Evolutionary conservation across 2,329 filamentous ascomycete genomes (phyloP).

Genomic region (Colletotrichum kahawae): DNA sequence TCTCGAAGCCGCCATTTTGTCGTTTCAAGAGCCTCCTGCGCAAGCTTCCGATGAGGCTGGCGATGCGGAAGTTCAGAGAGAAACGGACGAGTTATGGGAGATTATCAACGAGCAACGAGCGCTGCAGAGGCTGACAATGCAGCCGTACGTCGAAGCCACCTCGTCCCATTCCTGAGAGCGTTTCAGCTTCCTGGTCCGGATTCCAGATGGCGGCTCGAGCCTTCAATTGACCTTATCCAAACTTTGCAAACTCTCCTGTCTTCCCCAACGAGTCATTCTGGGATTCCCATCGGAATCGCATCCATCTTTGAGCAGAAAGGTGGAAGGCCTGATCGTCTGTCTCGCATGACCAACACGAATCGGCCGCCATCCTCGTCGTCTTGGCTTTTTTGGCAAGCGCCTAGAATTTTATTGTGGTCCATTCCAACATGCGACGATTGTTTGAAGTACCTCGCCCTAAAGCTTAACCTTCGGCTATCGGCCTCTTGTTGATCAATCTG

Average conservation of each 20-base stretch:
- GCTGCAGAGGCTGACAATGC: conserved; percentile 37
- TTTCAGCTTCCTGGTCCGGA: conserved; percentile 7
- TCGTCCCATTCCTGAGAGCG: conserved; percentile 13
- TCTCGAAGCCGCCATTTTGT: conserved; percentile 55
- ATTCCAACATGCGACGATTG: conserved; percentile 4
- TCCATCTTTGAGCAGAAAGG: background rate
- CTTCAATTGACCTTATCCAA: conserved; percentile 22
- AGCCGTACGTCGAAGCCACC: conserved; percentile 32
- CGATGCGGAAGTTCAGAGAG: conserved; percentile 23
- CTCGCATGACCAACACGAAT: conserved; percentile 17
- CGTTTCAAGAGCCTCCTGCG: conserved; percentile 40
- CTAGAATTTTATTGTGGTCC: background rate
- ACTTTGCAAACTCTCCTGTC: background rate
- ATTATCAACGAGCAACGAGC: conserved; percentile 42
- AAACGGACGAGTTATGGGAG: conserved; percentile 43
- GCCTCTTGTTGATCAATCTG: background rate
- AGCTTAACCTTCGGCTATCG: conserved; percentile 15
- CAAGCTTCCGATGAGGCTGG: conserved; percentile 30
- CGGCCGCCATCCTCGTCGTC: background rate
- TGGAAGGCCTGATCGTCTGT: background rate
- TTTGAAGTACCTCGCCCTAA: conserved; percentile 6
- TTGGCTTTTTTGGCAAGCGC: background rate
- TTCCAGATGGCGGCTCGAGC: conserved; percentile 17
- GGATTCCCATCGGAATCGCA: background rate
- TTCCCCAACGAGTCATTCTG: background rate